phyloP scores from a whole-genome alignment of 192 early-diverging fungal species.

The Pecoramyces ruminantium region DNA sequence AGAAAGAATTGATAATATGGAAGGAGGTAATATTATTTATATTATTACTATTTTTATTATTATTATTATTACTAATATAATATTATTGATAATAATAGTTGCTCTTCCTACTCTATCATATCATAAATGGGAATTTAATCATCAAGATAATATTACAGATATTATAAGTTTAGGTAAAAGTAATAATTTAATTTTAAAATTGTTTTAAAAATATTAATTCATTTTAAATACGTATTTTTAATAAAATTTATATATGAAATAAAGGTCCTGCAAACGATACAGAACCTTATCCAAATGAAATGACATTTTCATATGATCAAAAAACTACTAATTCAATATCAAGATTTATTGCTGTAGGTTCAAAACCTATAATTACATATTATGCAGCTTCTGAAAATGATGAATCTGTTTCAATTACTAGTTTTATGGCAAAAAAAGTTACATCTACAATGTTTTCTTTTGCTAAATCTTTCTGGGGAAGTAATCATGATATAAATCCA shows the following conservation, averaged over 20 bases:
- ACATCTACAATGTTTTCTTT: slow-evolving; percentile 44
- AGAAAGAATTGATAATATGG: slow-evolving; percentile 2
- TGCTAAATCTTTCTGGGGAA: slow-evolving; percentile 44
- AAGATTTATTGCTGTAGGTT: slow-evolving; percentile 13
- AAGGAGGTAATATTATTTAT: slow-evolving; percentile 1
- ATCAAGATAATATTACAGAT: slow-evolving; percentile 9
- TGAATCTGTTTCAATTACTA: slow-evolving; percentile 5
- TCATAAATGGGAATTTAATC: slow-evolving; percentile 14
- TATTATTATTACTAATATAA: too few species aligned
- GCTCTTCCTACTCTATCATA: slow-evolving; percentile 6
- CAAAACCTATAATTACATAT: slow-evolving; percentile 13
- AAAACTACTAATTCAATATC: slow-evolving; percentile 1
- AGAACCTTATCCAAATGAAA: slow-evolving; percentile 1
- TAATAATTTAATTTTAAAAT: too few species aligned
- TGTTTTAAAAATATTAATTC: too few species aligned
- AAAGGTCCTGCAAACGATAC: slow-evolving; percentile 5
- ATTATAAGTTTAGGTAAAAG: slow-evolving; percentile 2
- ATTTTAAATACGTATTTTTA: too few species aligned
- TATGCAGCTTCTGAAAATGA: slow-evolving; percentile 10
- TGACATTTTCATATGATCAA: slow-evolving; percentile 6
- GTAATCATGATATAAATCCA: neutral
- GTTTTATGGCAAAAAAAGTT: slow-evolving; percentile 9
- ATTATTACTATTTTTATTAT: too few species aligned
- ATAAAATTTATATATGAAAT: too few species aligned
- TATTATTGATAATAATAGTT: neutral